A percentile compares a stretch with the other conserved stretches of the same genome.
Conservation (phyloP, 2,329 filamentous ascomycete genomes). For the Simplicillium aogashimaense region DNA sequence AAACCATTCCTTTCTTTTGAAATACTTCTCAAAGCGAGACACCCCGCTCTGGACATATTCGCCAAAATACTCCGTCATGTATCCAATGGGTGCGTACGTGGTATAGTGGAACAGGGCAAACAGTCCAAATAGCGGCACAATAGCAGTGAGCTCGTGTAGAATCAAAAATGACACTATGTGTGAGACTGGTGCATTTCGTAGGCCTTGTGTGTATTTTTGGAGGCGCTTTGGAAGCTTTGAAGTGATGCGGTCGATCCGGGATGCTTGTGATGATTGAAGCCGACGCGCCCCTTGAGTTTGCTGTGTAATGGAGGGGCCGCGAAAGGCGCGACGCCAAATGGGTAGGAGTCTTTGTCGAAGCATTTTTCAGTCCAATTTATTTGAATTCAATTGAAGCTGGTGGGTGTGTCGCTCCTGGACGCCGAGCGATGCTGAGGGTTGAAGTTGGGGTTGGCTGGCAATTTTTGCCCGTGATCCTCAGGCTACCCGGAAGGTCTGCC, state of each 20-base stretch:
- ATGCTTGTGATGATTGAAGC: slow-evolving; percentile 17
- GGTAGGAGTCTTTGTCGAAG: slow-evolving; percentile 11
- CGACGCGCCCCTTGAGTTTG: background rate
- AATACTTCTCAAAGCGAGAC: slow-evolving; percentile 67
- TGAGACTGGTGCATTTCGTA: slow-evolving; percentile 68
- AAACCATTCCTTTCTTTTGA: slow-evolving; percentile 75
- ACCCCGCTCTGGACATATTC: slow-evolving; percentile 50
- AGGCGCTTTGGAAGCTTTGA: slow-evolving; percentile 54
- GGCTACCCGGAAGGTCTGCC: too few species aligned
- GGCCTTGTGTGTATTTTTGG: slow-evolving; percentile 56
- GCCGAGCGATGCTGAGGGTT: too few species aligned
- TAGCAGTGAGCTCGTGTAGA: slow-evolving; percentile 83
- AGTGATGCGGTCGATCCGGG: slow-evolving; percentile 35
- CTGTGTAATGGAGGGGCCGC: background rate
- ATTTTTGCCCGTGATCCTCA: too few species aligned
- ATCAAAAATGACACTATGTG: slow-evolving; percentile 81
- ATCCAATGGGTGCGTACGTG: slow-evolving; percentile 55
- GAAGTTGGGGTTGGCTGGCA: too few species aligned
- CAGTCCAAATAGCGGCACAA: slow-evolving; percentile 68
- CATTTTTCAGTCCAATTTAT: too few species aligned
- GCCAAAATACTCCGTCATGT: slow-evolving; percentile 39
- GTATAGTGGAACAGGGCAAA: slow-evolving; percentile 73
- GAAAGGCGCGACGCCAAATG: slow-evolving; percentile 2
- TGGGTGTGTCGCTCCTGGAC: too few species aligned
- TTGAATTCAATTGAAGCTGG: too few species aligned